Evolutionary conservation across 1,284 basidiomycete species (phyloP), one percentile per base, ranked within the genome.

Genomic region (Heterobasidion irregulare): DNA sequence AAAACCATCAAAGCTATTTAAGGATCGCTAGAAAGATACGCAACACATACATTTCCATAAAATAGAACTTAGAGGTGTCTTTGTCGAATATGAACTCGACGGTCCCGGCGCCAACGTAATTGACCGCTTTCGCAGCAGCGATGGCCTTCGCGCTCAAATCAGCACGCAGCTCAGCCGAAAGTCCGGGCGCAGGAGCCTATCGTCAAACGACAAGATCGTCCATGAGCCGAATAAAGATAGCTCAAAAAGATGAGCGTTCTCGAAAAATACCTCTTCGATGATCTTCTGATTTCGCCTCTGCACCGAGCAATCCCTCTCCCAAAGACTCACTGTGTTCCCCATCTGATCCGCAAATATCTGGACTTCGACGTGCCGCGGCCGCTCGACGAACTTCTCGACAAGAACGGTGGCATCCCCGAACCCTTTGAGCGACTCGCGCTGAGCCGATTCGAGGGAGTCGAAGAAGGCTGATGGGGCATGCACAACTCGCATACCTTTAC

Each of bases 11-110:
- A 35, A 10, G 2, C 34, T 2, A 12, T 16, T 32, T 38, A 43
- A 47, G 51, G 57, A 16, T 6, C 5, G 8, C 16, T 13, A 57
- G 45, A 56, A 9, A 9, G 54, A 47, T 9, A 13, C 8, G 8
- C 15, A 48, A 34, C 2, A 69, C 86, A 60, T 64, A 87, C 91
- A 91, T 96, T 73, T 93, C 94, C 94, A 92, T 96, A 70, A 92
- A 97, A 67, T 84, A 96, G 71, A 94, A 94, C 59, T 84, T 77
- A 57, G 82, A 73, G 8, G 85, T 88, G 65, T 93, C 86, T 60
- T 92, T 93, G 66, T 95, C 93, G 64, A 95, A 92, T 63, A 96
- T 95, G 63, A 96, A 95, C 66, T 96, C 93, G 18, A 95, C 92
- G 0, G 93, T 95, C 1, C 93, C 93, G 9, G 93, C 93, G 38